Percentiles rank a stretch among this genome's conserved stretches.
These are phyloP conservation scores for Singerocomus inundabilis DNA, from an alignment of 1,284 basidiomycete species.

Conservation along the genomic window DNA sequence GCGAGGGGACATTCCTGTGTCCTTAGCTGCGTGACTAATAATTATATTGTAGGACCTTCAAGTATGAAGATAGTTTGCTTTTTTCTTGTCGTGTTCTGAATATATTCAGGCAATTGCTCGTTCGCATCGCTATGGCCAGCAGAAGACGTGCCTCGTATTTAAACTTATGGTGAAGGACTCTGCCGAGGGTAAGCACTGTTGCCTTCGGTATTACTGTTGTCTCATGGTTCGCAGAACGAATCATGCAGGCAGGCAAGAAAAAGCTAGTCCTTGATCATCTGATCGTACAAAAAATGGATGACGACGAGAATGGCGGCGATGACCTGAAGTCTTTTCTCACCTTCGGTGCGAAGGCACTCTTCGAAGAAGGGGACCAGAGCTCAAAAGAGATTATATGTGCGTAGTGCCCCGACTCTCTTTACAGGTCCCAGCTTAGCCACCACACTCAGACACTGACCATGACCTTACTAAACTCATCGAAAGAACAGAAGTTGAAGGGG, in stretches of 20 bases:
- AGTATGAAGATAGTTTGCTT: conserved; percentile 40
- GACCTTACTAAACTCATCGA: conserved; percentile 83
- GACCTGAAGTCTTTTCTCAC: conserved; percentile 80
- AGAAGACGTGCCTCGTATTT: conserved; percentile 84
- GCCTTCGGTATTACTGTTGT: not conserved
- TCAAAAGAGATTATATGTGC: conserved; percentile 70
- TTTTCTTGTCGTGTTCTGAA: conserved; percentile 10
- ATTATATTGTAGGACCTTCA: conserved; percentile 58
- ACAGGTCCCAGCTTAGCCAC: conserved; percentile 61
- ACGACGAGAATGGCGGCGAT: conserved; percentile 68
- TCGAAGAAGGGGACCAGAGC: conserved; percentile 55
- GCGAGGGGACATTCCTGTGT: conserved; percentile 37
- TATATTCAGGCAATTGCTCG: conserved; percentile 78
- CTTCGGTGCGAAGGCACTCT: conserved; percentile 79
- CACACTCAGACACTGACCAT: conserved; percentile 63
- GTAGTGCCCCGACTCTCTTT: conserved; percentile 25
- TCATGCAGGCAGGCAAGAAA: conserved; percentile 85
- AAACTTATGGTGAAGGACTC: conserved; percentile 90
- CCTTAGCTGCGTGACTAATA: conserved; percentile 3
- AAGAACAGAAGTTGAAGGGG: conserved; percentile 75
- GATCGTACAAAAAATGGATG: conserved; percentile 91
- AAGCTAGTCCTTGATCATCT: conserved; percentile 90
- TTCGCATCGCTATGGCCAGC: conserved; percentile 80
- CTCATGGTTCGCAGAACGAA: conserved; percentile 59
- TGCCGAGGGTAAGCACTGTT: conserved; percentile 66